These are phyloP conservation scores for Dalbergia cochinchinensis DNA, from an alignment of 306 rosid species.

Conservation along the genomic window DNA sequence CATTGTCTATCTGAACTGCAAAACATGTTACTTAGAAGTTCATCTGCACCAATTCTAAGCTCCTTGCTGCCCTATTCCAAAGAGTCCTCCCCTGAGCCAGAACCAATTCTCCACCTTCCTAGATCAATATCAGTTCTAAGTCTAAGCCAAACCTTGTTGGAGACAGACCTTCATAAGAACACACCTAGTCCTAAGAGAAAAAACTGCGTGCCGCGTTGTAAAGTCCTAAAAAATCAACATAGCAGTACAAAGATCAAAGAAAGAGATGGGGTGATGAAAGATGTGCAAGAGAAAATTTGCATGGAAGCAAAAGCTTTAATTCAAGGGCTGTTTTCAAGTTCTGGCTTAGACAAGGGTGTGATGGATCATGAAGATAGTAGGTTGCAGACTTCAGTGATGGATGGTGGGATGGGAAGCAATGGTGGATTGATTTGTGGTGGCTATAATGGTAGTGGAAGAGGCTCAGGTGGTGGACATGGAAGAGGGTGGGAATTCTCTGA, in stretches of 20 bases:
- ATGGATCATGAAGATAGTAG: conserved; percentile 38
- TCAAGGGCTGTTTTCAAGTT: conserved; percentile 54
- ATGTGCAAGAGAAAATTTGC: conserved; percentile 29
- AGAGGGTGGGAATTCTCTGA: conserved; percentile 52
- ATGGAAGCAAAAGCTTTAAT: conserved; percentile 35
- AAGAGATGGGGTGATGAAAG: conserved; percentile 42
- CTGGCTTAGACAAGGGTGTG: conserved; percentile 52
- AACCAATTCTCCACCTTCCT: conserved; percentile 52
- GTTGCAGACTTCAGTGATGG: conserved; percentile 56
- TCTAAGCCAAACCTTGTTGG: conserved; percentile 35
- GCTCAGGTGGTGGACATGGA: conserved; percentile 48
- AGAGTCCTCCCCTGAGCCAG: conserved; percentile 55
- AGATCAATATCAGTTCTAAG: conserved; percentile 58
- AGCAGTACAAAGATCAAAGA: conserved; percentile 38
- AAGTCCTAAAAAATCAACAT: conserved; percentile 19
- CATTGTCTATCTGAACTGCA: neutral
- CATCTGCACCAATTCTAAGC: conserved; percentile 66
- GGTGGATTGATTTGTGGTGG: conserved; percentile 61
- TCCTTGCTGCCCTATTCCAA: conserved; percentile 61
- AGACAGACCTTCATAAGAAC: conserved; percentile 46
- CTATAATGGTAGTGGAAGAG: conserved; percentile 51
- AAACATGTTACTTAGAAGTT: conserved; percentile 76
- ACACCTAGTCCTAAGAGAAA: conserved; percentile 48
- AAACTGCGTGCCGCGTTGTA: conserved; percentile 27
- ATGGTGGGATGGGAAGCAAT: conserved; percentile 58